A percentile compares a stretch with the other conserved stretches of the same genome.
Conservation (phyloP, 345 rosid genomes). For the Camelina laxa region DNA sequence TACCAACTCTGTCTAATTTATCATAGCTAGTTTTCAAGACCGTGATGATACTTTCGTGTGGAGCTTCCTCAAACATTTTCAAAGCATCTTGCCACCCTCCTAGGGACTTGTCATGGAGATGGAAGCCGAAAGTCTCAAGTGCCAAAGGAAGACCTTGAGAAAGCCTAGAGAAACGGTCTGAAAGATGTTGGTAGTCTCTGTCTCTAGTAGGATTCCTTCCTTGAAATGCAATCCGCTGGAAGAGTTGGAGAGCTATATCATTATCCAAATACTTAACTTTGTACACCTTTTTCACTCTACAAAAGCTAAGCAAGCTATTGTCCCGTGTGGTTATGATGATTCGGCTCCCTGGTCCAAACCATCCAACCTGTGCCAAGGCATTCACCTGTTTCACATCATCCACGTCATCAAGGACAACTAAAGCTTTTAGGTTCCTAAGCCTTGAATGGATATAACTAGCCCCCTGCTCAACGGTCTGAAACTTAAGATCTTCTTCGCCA, state of each 20-base stretch:
- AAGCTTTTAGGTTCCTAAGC: conserved; percentile 1
- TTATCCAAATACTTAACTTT: conserved; percentile 8
- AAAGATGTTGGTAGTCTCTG: background rate
- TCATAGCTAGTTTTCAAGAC: background rate
- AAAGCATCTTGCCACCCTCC: background rate
- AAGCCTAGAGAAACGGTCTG: background rate
- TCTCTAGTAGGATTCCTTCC: background rate
- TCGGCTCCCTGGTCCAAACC: conserved; percentile 30
- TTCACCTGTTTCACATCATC: background rate
- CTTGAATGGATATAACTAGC: background rate
- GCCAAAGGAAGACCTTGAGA: conserved; percentile 30
- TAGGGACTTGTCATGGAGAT: background rate
- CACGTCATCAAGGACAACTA: conserved; percentile 32
- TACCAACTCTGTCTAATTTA: background rate
- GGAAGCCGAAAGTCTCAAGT: background rate
- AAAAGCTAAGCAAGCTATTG: background rate
- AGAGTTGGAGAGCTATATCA: conserved; percentile 7
- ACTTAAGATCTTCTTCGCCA: background rate
- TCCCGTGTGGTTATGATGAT: conserved; percentile 35
- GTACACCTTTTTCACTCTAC: background rate
- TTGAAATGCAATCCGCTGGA: conserved; percentile 17
- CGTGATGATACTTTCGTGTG: background rate
- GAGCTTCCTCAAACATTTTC: background rate
- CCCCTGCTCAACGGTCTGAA: background rate
- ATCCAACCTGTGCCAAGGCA: background rate